phyloP scores from a whole-genome alignment of 2,329 filamentous ascomycete species.

The Penicillium sp. region DNA sequence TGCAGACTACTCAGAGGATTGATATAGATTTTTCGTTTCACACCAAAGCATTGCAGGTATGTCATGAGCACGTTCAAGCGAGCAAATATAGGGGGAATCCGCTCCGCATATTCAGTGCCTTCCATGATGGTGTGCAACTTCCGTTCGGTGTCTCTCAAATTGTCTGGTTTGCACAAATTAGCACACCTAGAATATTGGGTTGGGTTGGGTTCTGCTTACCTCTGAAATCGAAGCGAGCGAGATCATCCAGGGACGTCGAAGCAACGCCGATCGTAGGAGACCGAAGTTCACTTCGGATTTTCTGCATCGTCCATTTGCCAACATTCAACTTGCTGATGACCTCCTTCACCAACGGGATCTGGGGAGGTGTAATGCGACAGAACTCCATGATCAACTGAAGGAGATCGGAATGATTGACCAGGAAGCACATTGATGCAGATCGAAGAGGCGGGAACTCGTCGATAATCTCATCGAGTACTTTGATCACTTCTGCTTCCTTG shows the following conservation, averaged over 20 bases:
- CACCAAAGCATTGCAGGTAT: slow-evolving; percentile 68
- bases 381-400: slow-evolving; percentile 84
- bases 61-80: slow-evolving; percentile 73
- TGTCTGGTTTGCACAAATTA: slow-evolving; percentile 52
- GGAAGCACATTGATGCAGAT: slow-evolving; percentile 73
- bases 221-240: slow-evolving; percentile 86
- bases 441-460: slow-evolving; percentile 70
- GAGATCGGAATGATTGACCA: slow-evolving; percentile 82
- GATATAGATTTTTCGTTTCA: slow-evolving; percentile 74
- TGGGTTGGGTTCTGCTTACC: slow-evolving; percentile 43
- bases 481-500: slow-evolving; percentile 90
- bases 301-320: slow-evolving; percentile 72
- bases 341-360: slow-evolving; percentile 70
- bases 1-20: slow-evolving; percentile 83
- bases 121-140: slow-evolving; percentile 55
- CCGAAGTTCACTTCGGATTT: slow-evolving; percentile 74
- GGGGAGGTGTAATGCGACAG: slow-evolving; percentile 68
- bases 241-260: slow-evolving; percentile 82
- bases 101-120: slow-evolving; percentile 50
- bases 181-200: slow-evolving; percentile 45
- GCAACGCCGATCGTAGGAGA: slow-evolving; percentile 76
- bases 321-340: slow-evolving; percentile 83
- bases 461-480: slow-evolving; percentile 88
- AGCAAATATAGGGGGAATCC: slow-evolving; percentile 56
- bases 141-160: slow-evolving; percentile 67